phyloP scores from a whole-genome alignment of 23 red algal genomes.

The Gracilariopsis chorda region DNA sequence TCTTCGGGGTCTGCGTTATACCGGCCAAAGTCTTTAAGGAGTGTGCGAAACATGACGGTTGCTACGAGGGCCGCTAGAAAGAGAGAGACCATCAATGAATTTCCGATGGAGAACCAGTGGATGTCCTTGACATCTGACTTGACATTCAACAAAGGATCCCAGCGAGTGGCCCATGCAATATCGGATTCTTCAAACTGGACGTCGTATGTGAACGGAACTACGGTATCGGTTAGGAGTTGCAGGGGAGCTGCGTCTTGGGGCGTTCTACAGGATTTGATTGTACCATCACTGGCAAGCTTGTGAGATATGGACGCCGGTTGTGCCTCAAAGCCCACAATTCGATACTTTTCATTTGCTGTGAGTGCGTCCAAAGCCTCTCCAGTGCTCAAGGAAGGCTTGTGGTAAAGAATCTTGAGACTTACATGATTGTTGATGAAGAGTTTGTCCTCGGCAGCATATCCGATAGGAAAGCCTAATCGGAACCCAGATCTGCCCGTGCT shows the following conservation, averaged over 20 bases:
- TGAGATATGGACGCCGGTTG: constrained; percentile 65
- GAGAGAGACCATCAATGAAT: constrained; percentile 89
- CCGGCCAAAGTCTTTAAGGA: constrained; percentile 90
- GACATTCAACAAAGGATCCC: constrained; percentile 84
- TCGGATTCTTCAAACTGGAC: constrained; percentile 78
- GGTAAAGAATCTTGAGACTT: constrained; percentile 74
- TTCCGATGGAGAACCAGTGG: constrained; percentile 94
- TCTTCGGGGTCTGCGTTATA: constrained; percentile 76
- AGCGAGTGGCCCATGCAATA: constrained; percentile 91
- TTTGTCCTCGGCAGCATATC: constrained; percentile 33
- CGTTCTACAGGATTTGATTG: neutral
- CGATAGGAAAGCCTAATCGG: constrained; percentile 83
- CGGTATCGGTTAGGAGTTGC: constrained; percentile 3
- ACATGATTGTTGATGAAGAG: constrained; percentile 94
- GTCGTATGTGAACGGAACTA: constrained; percentile 79
- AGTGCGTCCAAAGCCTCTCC: constrained; percentile 53
- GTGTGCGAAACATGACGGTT: constrained; percentile 91
- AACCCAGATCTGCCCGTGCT: constrained; percentile 22
- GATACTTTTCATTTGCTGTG: constrained; percentile 45
- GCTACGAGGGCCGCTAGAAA: constrained; percentile 87
- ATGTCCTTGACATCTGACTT: constrained; percentile 54
- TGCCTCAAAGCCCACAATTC: constrained; percentile 97
- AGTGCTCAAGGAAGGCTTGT: constrained; percentile 35
- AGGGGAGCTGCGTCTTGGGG: neutral
- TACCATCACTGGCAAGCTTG: neutral